phyloP scores from a whole-genome alignment of 495 filamentous ascomycete genomes.

The Penicillium angulare region DNA sequence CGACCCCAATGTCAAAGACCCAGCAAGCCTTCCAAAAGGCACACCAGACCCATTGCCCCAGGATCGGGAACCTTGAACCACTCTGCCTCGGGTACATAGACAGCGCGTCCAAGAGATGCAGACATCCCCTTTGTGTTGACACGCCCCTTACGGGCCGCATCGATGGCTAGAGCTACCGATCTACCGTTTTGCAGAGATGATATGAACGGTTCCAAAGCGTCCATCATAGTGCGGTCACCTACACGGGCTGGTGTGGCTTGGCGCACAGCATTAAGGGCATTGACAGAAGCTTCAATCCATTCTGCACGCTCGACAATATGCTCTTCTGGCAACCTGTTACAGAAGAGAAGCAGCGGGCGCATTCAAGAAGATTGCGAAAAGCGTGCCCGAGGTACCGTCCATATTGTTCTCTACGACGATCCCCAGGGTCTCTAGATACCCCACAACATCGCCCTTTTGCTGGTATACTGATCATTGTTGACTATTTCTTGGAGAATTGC shows the following conservation, averaged over 20 bases:
- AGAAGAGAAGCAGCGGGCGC: not conserved
- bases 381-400: not conserved
- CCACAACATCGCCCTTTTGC: not conserved
- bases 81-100: not conserved
- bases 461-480: not conserved
- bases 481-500: not conserved
- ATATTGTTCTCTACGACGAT: not conserved
- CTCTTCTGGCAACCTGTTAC: too few relatives aligned
- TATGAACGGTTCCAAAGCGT: not conserved
- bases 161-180: not conserved
- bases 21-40: not conserved
- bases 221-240: not conserved
- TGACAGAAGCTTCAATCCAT: not conserved
- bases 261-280: not conserved
- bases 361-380: not conserved
- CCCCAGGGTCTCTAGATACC: not conserved
- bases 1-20: too few relatives aligned
- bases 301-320: not conserved
- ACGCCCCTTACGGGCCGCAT: not conserved
- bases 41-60: conserved; percentile 2
- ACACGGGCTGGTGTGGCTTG: not conserved
- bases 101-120: not conserved
- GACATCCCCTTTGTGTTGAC: not conserved
- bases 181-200: not conserved
- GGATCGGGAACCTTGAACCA: not conserved